These are phyloP conservation scores for Scleroderma citrinum DNA, from an alignment of 768 basidiomycete genomes.

Conservation along the genomic window DNA sequence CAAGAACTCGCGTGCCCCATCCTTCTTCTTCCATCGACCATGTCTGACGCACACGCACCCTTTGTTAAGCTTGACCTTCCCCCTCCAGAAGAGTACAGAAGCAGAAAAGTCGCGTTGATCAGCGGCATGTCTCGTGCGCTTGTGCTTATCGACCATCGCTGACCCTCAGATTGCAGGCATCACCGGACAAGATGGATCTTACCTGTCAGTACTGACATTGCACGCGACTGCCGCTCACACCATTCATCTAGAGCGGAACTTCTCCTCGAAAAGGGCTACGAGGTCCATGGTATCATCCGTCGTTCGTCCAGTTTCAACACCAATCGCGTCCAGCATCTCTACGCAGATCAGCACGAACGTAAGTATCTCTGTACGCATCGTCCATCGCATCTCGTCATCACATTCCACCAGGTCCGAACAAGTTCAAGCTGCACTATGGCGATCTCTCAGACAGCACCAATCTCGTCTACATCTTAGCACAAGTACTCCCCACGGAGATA, in stretches of 20 bases:
- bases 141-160: not conserved
- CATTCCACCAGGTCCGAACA: slow-evolving; percentile 51
- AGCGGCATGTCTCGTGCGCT: slow-evolving; percentile 52
- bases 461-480: slow-evolving; percentile 92
- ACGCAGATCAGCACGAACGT: slow-evolving; percentile 91
- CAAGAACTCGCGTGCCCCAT: not conserved
- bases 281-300: slow-evolving; percentile 93
- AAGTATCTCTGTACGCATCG: slow-evolving; percentile 24
- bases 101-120: slow-evolving; percentile 90
- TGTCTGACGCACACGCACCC: slow-evolving; percentile 13
- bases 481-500: slow-evolving; percentile 91
- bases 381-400: not conserved
- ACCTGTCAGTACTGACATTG: slow-evolving; percentile 54
- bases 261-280: slow-evolving; percentile 80
- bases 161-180: slow-evolving; percentile 57
- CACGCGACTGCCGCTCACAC: not conserved
- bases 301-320: slow-evolving; percentile 99
- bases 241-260: slow-evolving; percentile 60
- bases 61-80: slow-evolving; percentile 56
- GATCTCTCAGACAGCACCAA: slow-evolving; percentile 96
- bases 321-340: slow-evolving; percentile 88
- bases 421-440: slow-evolving; percentile 84
- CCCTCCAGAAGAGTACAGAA: slow-evolving; percentile 74
- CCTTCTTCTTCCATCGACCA: slow-evolving; percentile 1
- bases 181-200: slow-evolving; percentile 95